Evolutionary conservation across 345 rosid genomes (phyloP).

Genomic region (Brassica carinata): DNA sequence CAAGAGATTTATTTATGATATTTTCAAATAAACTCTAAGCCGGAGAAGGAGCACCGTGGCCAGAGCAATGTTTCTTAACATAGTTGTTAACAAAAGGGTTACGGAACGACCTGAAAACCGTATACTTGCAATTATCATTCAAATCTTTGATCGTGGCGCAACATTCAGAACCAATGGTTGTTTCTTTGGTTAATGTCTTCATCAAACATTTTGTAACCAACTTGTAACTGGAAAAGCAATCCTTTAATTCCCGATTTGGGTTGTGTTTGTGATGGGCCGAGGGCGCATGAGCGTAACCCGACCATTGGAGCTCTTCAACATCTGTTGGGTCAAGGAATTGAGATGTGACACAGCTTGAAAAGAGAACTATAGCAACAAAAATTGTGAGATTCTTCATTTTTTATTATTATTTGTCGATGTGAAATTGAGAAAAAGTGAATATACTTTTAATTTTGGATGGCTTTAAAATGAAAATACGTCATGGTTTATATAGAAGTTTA

Average conservation of each 20-base stretch:
- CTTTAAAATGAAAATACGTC: neutral
- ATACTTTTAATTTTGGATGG: neutral
- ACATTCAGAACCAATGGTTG: neutral
- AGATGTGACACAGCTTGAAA: slow-evolving; percentile 19
- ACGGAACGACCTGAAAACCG: neutral
- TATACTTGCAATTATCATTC: neutral
- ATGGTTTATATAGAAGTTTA: neutral
- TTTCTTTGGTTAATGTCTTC: neutral
- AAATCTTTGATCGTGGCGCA: neutral
- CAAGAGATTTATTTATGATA: neutral
- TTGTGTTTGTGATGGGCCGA: neutral
- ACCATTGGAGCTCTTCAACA: neutral
- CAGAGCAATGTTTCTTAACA: neutral
- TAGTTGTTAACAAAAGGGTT: neutral
- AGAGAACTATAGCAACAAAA: neutral
- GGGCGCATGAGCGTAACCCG: neutral
- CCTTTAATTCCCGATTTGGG: neutral
- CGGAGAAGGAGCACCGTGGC: neutral
- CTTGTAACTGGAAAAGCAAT: neutral
- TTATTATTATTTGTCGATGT: neutral
- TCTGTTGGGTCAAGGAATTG: neutral
- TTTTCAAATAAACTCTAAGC: neutral
- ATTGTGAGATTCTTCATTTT: slow-evolving; percentile 7
- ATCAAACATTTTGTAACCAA: neutral
- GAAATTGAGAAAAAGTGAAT: neutral